These are phyloP conservation scores for Cyclostephanos tholiformis DNA, from an alignment of 108 stramenopile genomes.

Conservation along the genomic window DNA sequence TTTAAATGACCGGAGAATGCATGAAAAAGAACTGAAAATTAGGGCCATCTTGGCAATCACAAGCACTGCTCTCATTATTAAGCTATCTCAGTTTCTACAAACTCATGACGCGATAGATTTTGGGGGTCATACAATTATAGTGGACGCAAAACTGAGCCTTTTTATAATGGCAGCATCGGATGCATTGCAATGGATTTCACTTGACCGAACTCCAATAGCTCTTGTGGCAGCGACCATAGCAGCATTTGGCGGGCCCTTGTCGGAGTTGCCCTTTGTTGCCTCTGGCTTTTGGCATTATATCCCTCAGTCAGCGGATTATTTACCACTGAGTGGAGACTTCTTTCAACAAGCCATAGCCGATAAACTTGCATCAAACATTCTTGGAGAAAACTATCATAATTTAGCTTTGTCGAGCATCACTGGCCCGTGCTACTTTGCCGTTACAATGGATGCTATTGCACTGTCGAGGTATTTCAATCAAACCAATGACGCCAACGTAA, in stretches of 20 bases:
- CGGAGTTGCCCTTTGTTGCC: constrained; percentile 84
- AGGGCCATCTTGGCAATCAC: constrained; percentile 66
- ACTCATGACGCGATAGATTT: constrained; percentile 39
- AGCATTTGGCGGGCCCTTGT: constrained; percentile 71
- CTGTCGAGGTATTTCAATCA: constrained; percentile 68
- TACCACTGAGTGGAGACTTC: constrained; percentile 51
- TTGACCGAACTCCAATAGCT: constrained; percentile 66
- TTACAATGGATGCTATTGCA: constrained; percentile 86
- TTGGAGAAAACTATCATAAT: constrained; percentile 54
- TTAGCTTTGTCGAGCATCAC: constrained; percentile 81
- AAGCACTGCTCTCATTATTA: constrained; percentile 78
- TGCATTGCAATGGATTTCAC: constrained; percentile 63
- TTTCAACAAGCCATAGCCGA: constrained; percentile 22
- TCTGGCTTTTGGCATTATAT: constrained; percentile 76
- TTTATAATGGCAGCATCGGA: constrained; percentile 57
- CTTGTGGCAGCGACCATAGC: constrained; percentile 66
- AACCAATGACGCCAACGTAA: not conserved
- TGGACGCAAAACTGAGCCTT: constrained; percentile 45
- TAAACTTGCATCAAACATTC: constrained; percentile 29
- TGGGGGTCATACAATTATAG: not conserved
- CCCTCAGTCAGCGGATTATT: constrained; percentile 62
- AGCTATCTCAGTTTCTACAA: constrained; percentile 74
- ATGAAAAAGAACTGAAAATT: constrained; percentile 30
- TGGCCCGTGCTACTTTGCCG: constrained; percentile 86
- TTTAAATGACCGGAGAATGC: constrained; percentile 5